phyloP scores from a whole-genome alignment of 305 asterid genomes.

The Solanum hybrid region DNA sequence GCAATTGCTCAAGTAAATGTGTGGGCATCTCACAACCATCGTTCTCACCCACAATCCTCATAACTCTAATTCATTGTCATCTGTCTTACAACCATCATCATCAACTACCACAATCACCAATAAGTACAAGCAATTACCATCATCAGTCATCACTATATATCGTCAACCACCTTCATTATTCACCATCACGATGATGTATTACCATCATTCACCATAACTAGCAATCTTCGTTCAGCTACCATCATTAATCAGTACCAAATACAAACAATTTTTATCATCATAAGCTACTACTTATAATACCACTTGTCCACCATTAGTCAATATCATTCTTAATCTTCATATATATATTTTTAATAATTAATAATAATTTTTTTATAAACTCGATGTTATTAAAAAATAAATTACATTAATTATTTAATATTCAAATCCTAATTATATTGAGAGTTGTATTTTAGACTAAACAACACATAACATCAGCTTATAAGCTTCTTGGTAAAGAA shows the following conservation, averaged over 20 bases:
- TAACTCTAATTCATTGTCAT: neutral
- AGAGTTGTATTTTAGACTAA: neutral
- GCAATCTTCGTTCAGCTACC: neutral
- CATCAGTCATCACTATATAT: neutral
- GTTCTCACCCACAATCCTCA: neutral
- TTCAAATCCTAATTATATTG: neutral
- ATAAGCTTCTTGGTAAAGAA: neutral
- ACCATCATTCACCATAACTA: neutral
- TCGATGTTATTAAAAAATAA: neutral
- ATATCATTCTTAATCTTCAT: neutral
- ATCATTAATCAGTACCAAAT: rapidly evolving
- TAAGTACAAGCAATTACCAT: neutral
- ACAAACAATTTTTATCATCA: neutral
- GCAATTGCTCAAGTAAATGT: neutral
- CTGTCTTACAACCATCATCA: neutral
- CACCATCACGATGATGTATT: neutral
- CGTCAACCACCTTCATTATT: neutral
- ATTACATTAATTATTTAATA: neutral
- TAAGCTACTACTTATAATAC: neutral
- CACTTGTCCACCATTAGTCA: neutral
- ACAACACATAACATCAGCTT: neutral
- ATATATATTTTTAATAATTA: too few relatives aligned
- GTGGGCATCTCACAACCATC: neutral
- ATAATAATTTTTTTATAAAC: too few relatives aligned
- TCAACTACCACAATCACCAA: neutral